Evolutionary conservation across 1,139 yeast genomes (phyloP).

Genomic region (Petasospora rhodanensis): DNA sequence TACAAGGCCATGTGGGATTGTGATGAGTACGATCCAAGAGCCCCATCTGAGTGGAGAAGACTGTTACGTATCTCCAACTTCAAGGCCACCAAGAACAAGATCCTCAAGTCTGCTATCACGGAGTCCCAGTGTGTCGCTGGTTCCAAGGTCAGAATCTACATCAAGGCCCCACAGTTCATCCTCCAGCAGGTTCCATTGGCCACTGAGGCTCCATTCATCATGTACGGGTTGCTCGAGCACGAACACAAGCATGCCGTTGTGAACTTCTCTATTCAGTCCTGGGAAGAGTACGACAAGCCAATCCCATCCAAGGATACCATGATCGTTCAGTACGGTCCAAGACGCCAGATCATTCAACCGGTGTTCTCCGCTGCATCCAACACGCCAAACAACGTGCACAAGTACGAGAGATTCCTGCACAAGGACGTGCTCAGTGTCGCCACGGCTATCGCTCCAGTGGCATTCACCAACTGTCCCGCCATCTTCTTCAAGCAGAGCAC

Average conservation of each 20-base stretch:
- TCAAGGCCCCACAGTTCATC: constrained; percentile 57
- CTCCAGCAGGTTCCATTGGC: constrained; percentile 39
- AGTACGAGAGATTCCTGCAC: constrained; percentile 79
- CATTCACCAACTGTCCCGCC: constrained; percentile 81
- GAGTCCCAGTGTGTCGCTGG: constrained; percentile 67
- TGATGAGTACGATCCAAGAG: constrained; percentile 71
- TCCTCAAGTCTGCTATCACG: constrained; percentile 54
- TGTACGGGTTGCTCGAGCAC: constrained; percentile 74
- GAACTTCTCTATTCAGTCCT: constrained; percentile 75
- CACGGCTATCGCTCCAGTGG: constrained; percentile 85
- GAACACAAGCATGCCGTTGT: constrained; percentile 85
- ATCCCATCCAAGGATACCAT: constrained; percentile 75
- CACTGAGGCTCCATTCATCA: constrained; percentile 44
- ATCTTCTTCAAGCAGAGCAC: constrained; percentile 51
- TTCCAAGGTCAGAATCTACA: constrained; percentile 50
- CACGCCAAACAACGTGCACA: constrained; percentile 81
- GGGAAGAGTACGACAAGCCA: constrained; percentile 87
- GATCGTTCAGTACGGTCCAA: constrained; percentile 88
- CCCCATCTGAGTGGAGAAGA: constrained; percentile 77
- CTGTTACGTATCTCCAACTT: constrained; percentile 71
- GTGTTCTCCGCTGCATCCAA: constrained; percentile 75
- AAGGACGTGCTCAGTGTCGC: constrained; percentile 75
- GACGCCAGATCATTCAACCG: constrained; percentile 84
- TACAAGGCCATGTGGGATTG: constrained; percentile 83
- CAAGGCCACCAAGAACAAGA: constrained; percentile 70